Evolutionary conservation across 805 yeast species (phyloP), one percentile per base, ranked within the genome.

Genomic region (Cyberlindnera misumaiensis): DNA sequence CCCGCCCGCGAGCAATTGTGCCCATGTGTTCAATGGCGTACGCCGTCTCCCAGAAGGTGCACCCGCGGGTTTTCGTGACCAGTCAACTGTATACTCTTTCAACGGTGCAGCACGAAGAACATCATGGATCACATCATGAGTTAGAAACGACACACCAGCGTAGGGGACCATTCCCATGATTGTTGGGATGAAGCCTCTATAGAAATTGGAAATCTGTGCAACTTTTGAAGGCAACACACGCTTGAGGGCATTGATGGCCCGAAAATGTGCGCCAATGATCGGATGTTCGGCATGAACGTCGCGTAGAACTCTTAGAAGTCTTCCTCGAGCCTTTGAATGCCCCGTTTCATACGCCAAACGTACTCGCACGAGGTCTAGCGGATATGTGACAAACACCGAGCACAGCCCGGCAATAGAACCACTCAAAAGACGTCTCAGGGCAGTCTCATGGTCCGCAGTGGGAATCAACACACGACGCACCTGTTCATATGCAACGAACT

Each of bases 401-500:
- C 83, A 71, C 7, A 93, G 72, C 1, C 97, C 98, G 2, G 96
- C 83, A 10, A 93, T 65, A 11, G 96, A 85, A 3, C 98, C 98
- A 5, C 97, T 84, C 54, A 84, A 50, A 43, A 89, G 68, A 46
- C 98, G 67, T 52, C 97, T 73, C 27, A 72, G 64, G 4, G 84
- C 87, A 1, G 95, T 85, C 58, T 93, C 98, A 52, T 77, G 73
- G 11, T 65, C 64, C 41, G 76, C 80, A 36, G 72, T 66, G 3
- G 96, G 96, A 36, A 93, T 93, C 43, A 93, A 60, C 2, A 83
- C 39, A 11, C 84, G 70, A 44, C 98, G 65, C 34, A 89, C 77
- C 60, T 93, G 97, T 62, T 93, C 98, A 60, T 93, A 93, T 9
- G 95, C 89, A 12, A 93, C 96, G 60, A 90, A 93, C 59, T 93